These are phyloP conservation scores for Dactylorhiza incarnata DNA, from an alignment of 106 monocot species.

Conservation along the genomic window DNA sequence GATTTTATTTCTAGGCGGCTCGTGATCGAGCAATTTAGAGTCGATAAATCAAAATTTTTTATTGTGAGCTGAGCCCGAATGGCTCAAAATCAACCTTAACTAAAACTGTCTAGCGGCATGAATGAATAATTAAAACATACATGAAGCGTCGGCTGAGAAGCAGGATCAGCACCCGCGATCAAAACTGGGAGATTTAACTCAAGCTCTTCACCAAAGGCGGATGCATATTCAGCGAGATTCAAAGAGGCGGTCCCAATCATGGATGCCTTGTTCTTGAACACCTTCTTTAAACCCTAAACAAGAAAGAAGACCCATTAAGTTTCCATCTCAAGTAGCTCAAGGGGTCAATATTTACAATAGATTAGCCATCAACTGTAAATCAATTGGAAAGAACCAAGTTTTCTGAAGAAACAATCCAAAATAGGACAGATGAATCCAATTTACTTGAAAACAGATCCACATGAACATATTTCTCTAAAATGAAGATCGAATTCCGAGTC, in stretches of 20 bases:
- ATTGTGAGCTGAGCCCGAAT: no score
- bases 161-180: constrained; percentile 20
- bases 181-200: constrained; percentile 51
- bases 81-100: no score
- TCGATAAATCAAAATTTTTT: no score
- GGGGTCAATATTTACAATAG: not conserved
- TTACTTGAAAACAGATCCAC: not conserved
- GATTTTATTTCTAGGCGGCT: no score
- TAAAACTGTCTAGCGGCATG: not conserved
- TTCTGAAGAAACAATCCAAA: not conserved
- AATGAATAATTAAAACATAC: constrained; percentile 26
- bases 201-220: constrained; percentile 40
- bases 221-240: constrained; percentile 71
- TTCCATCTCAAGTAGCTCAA: not conserved
- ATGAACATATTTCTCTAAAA: not conserved
- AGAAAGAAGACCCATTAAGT: not conserved
- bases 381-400: not conserved
- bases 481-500: not conserved
- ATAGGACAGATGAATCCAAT: not conserved
- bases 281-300: constrained; percentile 37
- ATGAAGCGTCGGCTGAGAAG: constrained; percentile 38
- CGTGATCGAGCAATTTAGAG: no score
- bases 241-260: constrained; percentile 60
- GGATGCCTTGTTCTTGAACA: constrained; percentile 47
- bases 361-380: not conserved